Percentiles rank a stretch among this genome's conserved stretches.
Evolutionary conservation across 306 rosid species (phyloP).

Genomic region (Hippophae tibetana): DNA sequence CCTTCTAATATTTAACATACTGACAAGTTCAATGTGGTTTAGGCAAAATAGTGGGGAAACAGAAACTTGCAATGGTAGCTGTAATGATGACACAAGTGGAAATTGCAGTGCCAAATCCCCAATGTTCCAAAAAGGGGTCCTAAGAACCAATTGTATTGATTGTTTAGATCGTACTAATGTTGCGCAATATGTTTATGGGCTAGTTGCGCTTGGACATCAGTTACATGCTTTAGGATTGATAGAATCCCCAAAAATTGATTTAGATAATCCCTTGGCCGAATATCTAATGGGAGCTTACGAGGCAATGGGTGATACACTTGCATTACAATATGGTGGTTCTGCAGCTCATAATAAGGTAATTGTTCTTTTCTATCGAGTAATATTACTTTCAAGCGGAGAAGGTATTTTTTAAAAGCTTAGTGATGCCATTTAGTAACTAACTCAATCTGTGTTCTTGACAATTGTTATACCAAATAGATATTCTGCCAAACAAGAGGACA

Average conservation of each 20-base stretch:
- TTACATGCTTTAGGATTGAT: conserved; percentile 48
- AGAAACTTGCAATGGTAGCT: conserved; percentile 19
- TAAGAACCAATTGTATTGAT: conserved; percentile 95
- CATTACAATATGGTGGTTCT: conserved; percentile 93
- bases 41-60: conserved; percentile 42
- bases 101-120: conserved; percentile 26
- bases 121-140: conserved; percentile 66
- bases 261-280: conserved; percentile 68
- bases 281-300: conserved; percentile 74
- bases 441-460: no score
- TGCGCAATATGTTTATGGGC: conserved; percentile 87
- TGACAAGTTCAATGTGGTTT: conserved; percentile 23
- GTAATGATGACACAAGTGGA: conserved; percentile 22
- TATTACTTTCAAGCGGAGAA: no score
- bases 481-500: conserved; percentile 92
- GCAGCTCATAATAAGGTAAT: conserved; percentile 96
- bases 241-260: conserved; percentile 51
- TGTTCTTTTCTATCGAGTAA: neutral
- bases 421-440: no score
- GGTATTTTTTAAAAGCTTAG: no score
- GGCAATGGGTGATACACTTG: conserved; percentile 87
- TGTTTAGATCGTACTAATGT: conserved; percentile 98
- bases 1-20: conserved; percentile 3
- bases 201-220: conserved; percentile 73
- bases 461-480: conserved; percentile 41